Evolutionary conservation across 1,139 yeast genomes (phyloP).

Genomic region (Pichiaceae sp.): DNA sequence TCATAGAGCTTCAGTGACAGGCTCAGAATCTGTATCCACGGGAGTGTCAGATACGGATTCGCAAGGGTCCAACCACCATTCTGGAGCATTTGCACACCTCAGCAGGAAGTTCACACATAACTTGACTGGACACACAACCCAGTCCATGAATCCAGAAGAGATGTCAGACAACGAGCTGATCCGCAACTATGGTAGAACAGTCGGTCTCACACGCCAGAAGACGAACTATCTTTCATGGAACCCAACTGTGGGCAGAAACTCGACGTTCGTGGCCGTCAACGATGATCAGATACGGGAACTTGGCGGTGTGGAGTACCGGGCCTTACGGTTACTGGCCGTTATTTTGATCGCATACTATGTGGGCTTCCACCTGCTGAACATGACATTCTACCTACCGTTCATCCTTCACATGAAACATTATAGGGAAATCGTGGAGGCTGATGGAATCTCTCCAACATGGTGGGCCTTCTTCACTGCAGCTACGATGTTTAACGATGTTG

Average conservation of each 20-base stretch:
- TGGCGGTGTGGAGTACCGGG: constrained; percentile 95
- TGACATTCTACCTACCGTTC: constrained; percentile 61
- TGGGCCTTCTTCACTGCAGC: constrained; percentile 84
- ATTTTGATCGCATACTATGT: constrained; percentile 61
- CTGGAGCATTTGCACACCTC: constrained; percentile 17
- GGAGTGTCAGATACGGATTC: too few species aligned
- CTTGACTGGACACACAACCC: constrained; percentile 7
- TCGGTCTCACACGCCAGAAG: constrained; percentile 8
- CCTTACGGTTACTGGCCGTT: constrained; percentile 66
- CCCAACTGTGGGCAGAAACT: constrained; percentile 93
- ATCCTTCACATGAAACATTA: constrained; percentile 38
- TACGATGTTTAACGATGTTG: constrained; percentile 78
- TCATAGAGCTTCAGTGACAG: not conserved
- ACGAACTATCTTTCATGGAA: constrained; percentile 69
- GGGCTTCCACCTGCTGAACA: constrained; percentile 62
- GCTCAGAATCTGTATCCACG: too few species aligned
- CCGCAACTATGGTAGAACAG: constrained; percentile 13
- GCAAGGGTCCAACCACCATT: not conserved
- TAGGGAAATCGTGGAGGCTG: constrained; percentile 31
- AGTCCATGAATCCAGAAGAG: constrained; percentile 10
- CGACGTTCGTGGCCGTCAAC: constrained; percentile 76
- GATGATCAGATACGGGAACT: constrained; percentile 85
- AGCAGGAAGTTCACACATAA: constrained; percentile 17
- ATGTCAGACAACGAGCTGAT: constrained; percentile 19
- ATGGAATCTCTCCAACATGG: constrained; percentile 73